These are phyloP conservation scores for Gossypium schwendimanii DNA, from an alignment of 441 rosid species.

Conservation along the genomic window DNA sequence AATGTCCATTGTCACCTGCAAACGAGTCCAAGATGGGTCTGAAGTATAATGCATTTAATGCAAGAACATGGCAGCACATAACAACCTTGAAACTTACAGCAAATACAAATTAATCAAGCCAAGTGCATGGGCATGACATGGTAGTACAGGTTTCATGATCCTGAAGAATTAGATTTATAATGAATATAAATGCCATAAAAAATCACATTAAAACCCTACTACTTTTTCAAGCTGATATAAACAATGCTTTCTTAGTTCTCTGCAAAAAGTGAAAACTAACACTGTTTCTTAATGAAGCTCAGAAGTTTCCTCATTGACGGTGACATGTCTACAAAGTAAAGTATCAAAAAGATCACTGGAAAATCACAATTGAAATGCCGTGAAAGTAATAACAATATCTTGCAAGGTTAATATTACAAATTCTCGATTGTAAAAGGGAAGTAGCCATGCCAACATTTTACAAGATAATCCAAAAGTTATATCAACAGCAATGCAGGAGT, in stretches of 20 bases:
- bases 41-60: slow-evolving; percentile 1
- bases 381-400: background rate
- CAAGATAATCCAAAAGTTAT: background rate
- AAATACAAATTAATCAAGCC: background rate
- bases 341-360: background rate
- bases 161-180: background rate
- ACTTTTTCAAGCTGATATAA: background rate
- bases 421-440: background rate
- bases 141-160: background rate
- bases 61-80: background rate
- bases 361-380: background rate
- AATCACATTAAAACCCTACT: background rate
- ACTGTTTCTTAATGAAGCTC: background rate
- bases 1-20: slow-evolving; percentile 73
- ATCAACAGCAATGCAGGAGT: background rate
- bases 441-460: background rate
- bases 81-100: background rate
- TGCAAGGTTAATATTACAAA: background rate
- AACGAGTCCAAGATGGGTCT: slow-evolving; percentile 11
- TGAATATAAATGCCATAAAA: slow-evolving; percentile 4
- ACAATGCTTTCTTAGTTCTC: background rate
- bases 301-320: background rate
- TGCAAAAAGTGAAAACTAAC: background rate
- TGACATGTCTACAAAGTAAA: background rate
- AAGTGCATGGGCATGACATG: background rate